Evolutionary conservation across 1,139 yeast genomes (phyloP), one percentile per base, ranked within the genome.

Genomic region (Diutina ranongensis): DNA sequence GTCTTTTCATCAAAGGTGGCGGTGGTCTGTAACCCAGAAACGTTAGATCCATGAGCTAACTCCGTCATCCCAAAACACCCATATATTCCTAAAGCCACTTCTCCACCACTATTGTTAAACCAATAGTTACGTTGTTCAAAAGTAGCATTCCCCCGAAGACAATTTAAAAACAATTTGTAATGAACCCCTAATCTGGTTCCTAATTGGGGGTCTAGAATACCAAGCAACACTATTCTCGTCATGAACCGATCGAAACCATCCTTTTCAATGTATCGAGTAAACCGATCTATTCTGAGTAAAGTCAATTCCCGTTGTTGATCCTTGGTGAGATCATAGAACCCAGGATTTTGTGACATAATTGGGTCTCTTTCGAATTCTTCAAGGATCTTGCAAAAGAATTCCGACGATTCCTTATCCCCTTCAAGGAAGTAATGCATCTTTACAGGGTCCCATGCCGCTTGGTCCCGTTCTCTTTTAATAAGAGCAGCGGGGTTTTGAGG

Each of bases 61-160:
- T 70, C 75, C 45, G 74, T 70, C 75, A 70, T 70, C 47, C 68
- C 75, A 53, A 70, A 70, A 59, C 74, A 70, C 46, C 75, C 74
- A 53, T 66, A 69, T 34, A 69, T 57, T 50, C 64, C 65, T 56
- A 10, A 25, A 10, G 28, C 28, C 40, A 68, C 50, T 3, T 4
- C 15, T 13, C 15, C 28, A 9, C 20, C 95, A 55, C 81, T 72
- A 55, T 78, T 77, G 49, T 68, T 63, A 46, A 86, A 72, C 96
- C 96, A 88, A 65, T 76, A 87, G 34, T 76, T 64, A 63, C 56
- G 76, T 67, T 72, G 83, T 34, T 64, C 74, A 40, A 66, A 63
- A 47, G 78, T 66, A 56, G 78, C 78, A 53, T 71, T 73, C 48
- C 78, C 78, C 51, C 66, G 63, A 46, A 74, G 53, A 52, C 76